Base-by-base conservation (phyloP, 768 basidiomycete genomes). In the Rhizopogon vinicolor region DNA sequence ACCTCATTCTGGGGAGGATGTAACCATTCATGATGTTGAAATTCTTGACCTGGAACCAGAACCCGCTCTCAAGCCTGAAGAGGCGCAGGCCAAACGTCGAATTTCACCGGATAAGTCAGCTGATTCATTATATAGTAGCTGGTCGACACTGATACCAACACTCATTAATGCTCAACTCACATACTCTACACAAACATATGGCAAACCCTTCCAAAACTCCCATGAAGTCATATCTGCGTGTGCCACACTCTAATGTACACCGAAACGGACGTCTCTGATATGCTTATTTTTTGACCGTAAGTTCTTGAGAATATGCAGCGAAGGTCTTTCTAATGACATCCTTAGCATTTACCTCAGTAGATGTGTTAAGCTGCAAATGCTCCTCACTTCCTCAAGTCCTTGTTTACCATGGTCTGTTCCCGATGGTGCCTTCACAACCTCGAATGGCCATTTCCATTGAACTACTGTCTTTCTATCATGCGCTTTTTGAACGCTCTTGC, bases 401-500 rank as follows among this genome's bases (percentile, higher is more conserved):
- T 2, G 57, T 75, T 3, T 31, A 53, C 6, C 51, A 67, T 46
- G 68, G 74, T 2, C 52, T 74, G 2, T 77, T 75, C 44, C 74
- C 73, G 1, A 68, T 25, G 6, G 65, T 41, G 58, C 74, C 35
- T 0, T 51, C 56, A 5, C 58, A 61, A 31, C 61, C 67, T 1
- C 46, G 48, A 1, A 56, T 63, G 43, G 60, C 57, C 0, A 54
- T 67, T 12, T 67, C 65, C 0, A 57, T 74, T 2, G 63, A 71
- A 5, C 58, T 75, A 0, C 54, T 75, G 0, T 57, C 68, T 1
- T 73, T 75, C 51, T 74, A 73, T 52, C 53, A 43, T 0, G 62
- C 67, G 1, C 55, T 75, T 1, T 76, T 76, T 41, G 67, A 75
- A 52, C 57, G 63, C 0, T 73, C 74, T 0, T 75, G 72, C 18